Evolutionary conservation across 768 basidiomycete genomes (phyloP).

Genomic region (Boletus eberwhitei): DNA sequence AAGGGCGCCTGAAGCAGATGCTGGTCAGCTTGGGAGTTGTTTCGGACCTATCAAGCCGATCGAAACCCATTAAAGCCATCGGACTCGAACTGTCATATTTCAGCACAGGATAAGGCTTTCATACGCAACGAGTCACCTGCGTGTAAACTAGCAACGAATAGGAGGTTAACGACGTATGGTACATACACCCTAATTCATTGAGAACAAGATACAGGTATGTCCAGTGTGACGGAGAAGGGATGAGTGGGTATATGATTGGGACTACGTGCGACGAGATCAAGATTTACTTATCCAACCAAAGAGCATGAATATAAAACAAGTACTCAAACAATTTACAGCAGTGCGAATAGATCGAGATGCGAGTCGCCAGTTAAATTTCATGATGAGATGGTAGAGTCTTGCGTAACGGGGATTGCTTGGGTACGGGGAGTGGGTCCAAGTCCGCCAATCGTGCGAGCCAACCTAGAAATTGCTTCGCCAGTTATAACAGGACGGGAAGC

Average conservation of each 20-base stretch:
- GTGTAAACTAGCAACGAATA: slow-evolving; percentile 12
- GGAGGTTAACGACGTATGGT: slow-evolving; percentile 18
- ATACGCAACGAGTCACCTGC: not conserved
- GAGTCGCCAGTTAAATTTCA: slow-evolving; percentile 10
- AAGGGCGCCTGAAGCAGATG: slow-evolving; percentile 86
- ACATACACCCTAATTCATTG: slow-evolving; percentile 13
- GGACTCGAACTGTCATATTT: slow-evolving; percentile 95
- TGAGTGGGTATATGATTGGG: slow-evolving; percentile 22
- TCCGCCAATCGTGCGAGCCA: slow-evolving; percentile 60
- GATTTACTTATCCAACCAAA: slow-evolving; percentile 19
- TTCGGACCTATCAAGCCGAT: slow-evolving; percentile 82
- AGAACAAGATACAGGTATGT: slow-evolving; percentile 23
- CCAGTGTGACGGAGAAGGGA: slow-evolving; percentile 12
- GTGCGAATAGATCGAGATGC: slow-evolving; percentile 8
- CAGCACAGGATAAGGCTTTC: slow-evolving; percentile 47
- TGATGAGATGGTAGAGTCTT: slow-evolving; percentile 27
- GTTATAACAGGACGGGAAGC: slow-evolving; percentile 66
- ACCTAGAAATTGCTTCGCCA: slow-evolving; percentile 62
- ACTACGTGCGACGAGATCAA: slow-evolving; percentile 13
- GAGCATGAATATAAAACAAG: slow-evolving; percentile 12
- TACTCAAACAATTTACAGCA: slow-evolving; percentile 11
- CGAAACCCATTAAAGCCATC: slow-evolving; percentile 84
- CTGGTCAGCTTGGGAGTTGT: slow-evolving; percentile 87
- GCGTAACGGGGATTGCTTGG: slow-evolving; percentile 24
- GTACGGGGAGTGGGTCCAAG: slow-evolving; percentile 24